Evolutionary conservation across 2,329 filamentous ascomycete genomes (phyloP).

Genomic region (Cryphonectria parasitica): DNA sequence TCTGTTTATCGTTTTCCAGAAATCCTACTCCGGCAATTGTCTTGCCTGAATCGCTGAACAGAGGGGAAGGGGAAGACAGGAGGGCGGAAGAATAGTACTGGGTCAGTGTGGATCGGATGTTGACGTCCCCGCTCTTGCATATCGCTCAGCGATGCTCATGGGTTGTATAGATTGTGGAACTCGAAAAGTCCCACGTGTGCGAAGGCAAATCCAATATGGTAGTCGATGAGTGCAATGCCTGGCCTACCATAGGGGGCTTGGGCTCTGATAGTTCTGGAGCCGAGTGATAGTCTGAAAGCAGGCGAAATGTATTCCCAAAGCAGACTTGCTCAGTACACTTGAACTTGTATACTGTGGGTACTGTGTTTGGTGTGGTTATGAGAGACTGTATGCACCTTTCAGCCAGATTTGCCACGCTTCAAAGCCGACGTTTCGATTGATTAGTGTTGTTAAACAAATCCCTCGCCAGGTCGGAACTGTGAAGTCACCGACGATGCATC

Average conservation of each 20-base stretch:
- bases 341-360: not conserved
- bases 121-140: slow-evolving; percentile 3
- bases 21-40: not conserved
- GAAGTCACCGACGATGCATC: not conserved
- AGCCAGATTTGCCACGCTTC: not conserved
- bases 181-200: not conserved
- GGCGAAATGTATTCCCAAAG: not conserved
- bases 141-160: not conserved
- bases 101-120: not conserved
- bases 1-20: not conserved
- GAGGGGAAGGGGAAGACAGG: not conserved
- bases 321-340: not conserved
- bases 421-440: not conserved
- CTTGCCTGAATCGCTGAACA: not conserved
- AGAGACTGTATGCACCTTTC: not conserved
- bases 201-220: not conserved
- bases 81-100: not conserved
- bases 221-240: not conserved
- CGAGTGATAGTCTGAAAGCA: not conserved
- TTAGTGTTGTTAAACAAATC: not conserved
- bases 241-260: not conserved
- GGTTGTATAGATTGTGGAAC: not conserved
- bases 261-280: not conserved
- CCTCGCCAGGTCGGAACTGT: not conserved
- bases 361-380: not conserved